Base-by-base conservation (phyloP, 2,329 filamentous ascomycete species). In the Fusarium euwallaceae region DNA sequence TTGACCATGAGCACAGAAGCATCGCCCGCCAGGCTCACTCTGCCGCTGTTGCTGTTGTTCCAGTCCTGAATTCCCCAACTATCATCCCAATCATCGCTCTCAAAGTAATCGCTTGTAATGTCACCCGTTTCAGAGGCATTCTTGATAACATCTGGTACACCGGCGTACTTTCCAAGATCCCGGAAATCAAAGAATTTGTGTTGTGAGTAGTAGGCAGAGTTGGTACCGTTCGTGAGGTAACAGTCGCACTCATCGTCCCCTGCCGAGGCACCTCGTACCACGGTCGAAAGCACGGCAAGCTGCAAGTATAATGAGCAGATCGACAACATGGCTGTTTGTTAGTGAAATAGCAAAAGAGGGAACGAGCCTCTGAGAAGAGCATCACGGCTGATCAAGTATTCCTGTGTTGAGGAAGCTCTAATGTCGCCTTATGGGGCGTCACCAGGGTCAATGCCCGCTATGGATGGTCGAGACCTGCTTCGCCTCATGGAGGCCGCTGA, bases 171-270 rank as follows among this genome's bases (percentile, higher is more conserved):
- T 2, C 78, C 48, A 22, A 87, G 83, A 43, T 79, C 80, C 55
- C 87, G 82, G 72, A 88, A 89, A 78, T 89, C 87, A 73, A 86
- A 87, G 80, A 89, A 89, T 41, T 79, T 75, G 76, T 87, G 88
- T 20, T 82, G 79, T 20, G 82, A 79, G 74, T 86, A 89, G 80
- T 84, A 88, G 48, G 78, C 76, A 27, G 82, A 78, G 51, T 81
- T 82, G 14, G 83, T 84, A 53, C 82, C 85, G 73, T 88, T 88
- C 74, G 85, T 87, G 60, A 86, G 78, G 73, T 84, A 89, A 76
- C 88, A 89, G 66, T 82, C 81, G 78, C 88, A 89, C 48, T 80
- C 76, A 29, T 80, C 75, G 61, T 84, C 82, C 20, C 61, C 55
- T 41, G 65, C 59, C 55, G 69, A 64, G 45, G 64, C 69, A 53